Evolutionary conservation across 2,329 filamentous ascomycete genomes (phyloP), one percentile per base, ranked within the genome.

Genomic region (Hortaea sp.): DNA sequence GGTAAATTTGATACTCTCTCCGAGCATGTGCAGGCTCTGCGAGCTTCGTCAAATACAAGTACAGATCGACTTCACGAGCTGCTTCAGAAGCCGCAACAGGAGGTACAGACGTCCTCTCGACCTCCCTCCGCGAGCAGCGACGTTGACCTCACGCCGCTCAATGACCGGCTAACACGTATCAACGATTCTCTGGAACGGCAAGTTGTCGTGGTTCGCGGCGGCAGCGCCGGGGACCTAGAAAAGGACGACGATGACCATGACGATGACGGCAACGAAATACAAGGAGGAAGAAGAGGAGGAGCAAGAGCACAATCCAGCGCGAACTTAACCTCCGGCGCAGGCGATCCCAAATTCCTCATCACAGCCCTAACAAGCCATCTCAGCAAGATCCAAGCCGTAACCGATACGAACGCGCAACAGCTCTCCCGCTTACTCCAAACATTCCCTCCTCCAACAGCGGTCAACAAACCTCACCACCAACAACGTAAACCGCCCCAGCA

Each of bases 361-460:
- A 56, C 54, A 3, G 58, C 55, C 7, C 43, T 62, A 4, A 55
- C 55, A 9, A 55, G 53, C 1, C 58, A 61, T 42, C 52, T 62
- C 38, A 52, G 50, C 42, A 55, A 57, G 34, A 58, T 62, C 27
- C 59, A 62, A 42, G 50, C 57, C 29, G 50, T 61, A 10, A 57
- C 57, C n/a, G 58, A 60, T 43, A 41, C 49, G 9, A 61, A 60
- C 40, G 53, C 57, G 5, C 42, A 49, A 28, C 51, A 56, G 6
- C 45, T 62, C 41, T 50, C 53, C 7, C 39, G 32, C n/a, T n/a
- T 35, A 9, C 20, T 20, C 20, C 20, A 20, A 2, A 20, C 20
- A 20, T 20, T 20, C 20, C 20, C 20, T 20, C 2, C 32, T 4
- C n/a, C 32, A 9, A 11, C 38, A 9, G 52, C 52, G 43, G 39